Evolutionary conservation across 2,329 filamentous ascomycete genomes (phyloP).

Genomic region (Claviceps fusiformis): DNA sequence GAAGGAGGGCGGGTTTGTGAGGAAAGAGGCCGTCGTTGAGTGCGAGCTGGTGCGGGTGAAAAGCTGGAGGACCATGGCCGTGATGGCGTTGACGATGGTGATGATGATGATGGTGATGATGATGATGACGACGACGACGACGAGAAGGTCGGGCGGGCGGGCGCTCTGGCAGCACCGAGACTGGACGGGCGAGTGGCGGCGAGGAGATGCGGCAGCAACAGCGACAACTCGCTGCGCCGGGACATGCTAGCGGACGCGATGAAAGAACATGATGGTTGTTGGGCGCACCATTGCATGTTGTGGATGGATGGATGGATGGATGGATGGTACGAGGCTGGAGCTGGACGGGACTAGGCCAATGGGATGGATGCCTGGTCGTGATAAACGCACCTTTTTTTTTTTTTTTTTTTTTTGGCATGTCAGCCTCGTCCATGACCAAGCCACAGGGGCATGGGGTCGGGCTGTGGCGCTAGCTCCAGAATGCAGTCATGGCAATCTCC

Average conservation of each 20-base stretch:
- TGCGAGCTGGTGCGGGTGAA: background rate
- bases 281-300: background rate
- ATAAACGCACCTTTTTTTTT: background rate
- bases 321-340: background rate
- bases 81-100: background rate
- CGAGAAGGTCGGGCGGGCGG: background rate
- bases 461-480: background rate
- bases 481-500: too few relatives aligned
- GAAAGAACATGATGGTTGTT: background rate
- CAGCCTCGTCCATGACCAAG: background rate
- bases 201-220: conserved; percentile 1
- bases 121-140: background rate
- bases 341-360: background rate
- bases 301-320: background rate
- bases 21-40: conserved; percentile 30
- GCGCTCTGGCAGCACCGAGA: background rate
- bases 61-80: background rate
- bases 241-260: conserved; percentile 9
- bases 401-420: background rate
- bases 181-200: background rate
- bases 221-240: background rate
- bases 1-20: conserved; percentile 20
- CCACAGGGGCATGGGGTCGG: background rate
- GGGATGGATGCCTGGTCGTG: background rate
- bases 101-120: background rate